Evolutionary conservation across 2,329 filamentous ascomycete genomes (phyloP).

Genomic region (Fusarium setosum): DNA sequence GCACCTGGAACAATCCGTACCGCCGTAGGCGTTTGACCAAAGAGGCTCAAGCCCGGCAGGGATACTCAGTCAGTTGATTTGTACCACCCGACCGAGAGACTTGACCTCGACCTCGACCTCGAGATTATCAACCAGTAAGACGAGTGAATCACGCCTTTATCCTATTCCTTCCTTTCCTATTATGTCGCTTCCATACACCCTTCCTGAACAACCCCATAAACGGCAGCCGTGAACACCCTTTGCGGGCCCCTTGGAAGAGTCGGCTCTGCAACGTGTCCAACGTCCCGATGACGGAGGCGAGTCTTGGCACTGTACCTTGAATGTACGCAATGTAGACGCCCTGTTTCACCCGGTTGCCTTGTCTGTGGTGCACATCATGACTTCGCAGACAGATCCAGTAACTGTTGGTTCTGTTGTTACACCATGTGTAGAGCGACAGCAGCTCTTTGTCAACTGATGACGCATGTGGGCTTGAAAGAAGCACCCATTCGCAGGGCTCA

Average conservation of each 20-base stretch:
- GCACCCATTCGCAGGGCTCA: neutral
- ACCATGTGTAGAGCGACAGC: neutral
- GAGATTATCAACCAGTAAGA: neutral
- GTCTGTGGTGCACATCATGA: neutral
- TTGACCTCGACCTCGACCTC: neutral
- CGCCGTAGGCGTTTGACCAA: neutral
- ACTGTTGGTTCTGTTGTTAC: conserved; percentile 4
- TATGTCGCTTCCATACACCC: neutral
- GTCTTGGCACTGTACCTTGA: neutral
- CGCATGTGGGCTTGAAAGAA: neutral
- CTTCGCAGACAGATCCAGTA: neutral
- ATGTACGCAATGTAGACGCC: neutral
- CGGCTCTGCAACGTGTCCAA: conserved; percentile 22
- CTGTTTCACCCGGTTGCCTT: neutral
- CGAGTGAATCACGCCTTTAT: neutral
- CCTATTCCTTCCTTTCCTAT: conserved; percentile 2
- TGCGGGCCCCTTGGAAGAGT: neutral
- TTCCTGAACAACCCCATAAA: neutral
- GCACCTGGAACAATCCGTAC: neutral
- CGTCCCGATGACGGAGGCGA: conserved; percentile 28
- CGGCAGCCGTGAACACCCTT: neutral
- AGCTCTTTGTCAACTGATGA: conserved; percentile 5
- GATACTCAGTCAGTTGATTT: conserved; percentile 30
- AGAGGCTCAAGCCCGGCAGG: conserved; percentile 19
- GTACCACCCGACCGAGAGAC: conserved; percentile 5